These are phyloP conservation scores for Parsonsia alboflavescens DNA, from an alignment of 257 asterid genomes.

Conservation along the genomic window DNA sequence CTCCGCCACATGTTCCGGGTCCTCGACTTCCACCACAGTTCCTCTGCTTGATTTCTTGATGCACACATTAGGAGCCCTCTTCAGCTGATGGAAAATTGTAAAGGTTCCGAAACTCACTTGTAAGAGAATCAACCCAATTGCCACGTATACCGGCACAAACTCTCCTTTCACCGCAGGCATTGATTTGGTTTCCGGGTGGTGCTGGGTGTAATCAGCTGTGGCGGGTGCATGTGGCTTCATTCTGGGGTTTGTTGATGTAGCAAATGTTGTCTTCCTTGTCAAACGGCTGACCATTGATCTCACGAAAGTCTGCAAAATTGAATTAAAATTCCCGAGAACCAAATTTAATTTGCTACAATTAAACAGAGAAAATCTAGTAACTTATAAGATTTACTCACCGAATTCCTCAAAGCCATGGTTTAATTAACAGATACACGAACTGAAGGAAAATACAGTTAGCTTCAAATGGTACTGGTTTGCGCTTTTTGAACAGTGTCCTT, in stretches of 20 bases:
- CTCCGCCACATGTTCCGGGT: constrained; percentile 32
- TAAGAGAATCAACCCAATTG: constrained; percentile 25
- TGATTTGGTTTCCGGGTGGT: neutral
- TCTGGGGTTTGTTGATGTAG: constrained; percentile 1
- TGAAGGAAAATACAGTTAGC: no score
- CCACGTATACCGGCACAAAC: constrained; percentile 28
- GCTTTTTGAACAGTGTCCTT: neutral
- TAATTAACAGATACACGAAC: no score
- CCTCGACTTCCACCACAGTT: constrained; percentile 32
- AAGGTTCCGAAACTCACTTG: constrained; percentile 18
- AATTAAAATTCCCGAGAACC: no score
- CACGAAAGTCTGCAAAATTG: constrained; percentile 7
- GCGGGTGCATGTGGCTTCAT: neutral
- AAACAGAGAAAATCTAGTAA: neutral
- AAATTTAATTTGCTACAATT: no score
- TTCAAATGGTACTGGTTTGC: neutral
- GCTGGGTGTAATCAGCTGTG: neutral
- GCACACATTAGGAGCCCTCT: constrained; percentile 24
- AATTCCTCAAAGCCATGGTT: constrained; percentile 19
- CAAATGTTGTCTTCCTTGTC: constrained; percentile 1
- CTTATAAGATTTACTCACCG: neutral
- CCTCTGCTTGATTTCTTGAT: constrained; percentile 35
- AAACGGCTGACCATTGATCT: constrained; percentile 9
- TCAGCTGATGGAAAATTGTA: constrained; percentile 27
- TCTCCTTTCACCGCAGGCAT: constrained; percentile 10